Evolutionary conservation across 2,329 filamentous ascomycete genomes (phyloP).

Genomic region (Fusarium tjaetaba): DNA sequence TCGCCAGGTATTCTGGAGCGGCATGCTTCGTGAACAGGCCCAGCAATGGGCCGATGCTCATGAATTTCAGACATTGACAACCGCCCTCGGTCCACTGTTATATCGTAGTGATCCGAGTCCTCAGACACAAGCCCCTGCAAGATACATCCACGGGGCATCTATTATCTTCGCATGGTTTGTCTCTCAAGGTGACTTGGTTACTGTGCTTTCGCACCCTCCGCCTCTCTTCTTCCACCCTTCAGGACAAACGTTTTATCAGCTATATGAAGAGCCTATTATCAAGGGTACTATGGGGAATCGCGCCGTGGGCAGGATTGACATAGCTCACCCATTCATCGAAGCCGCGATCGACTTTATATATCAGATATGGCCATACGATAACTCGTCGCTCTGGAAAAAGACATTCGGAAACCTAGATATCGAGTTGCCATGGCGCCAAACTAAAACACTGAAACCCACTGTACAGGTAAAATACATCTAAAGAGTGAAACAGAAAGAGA

Average conservation of each 20-base stretch:
- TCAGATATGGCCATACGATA: constrained; percentile 36
- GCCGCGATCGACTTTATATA: neutral
- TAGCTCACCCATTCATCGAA: constrained; percentile 1
- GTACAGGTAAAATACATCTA: too few species aligned
- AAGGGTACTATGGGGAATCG: constrained; percentile 10
- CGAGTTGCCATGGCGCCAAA: too few species aligned
- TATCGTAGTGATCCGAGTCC: neutral
- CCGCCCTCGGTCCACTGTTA: constrained; percentile 26
- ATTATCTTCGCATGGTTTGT: constrained; percentile 29
- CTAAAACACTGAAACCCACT: too few species aligned
- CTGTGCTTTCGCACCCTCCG: constrained; percentile 24
- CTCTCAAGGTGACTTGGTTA: constrained; percentile 15
- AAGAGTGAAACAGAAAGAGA: too few species aligned
- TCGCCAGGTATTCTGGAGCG: constrained; percentile 33
- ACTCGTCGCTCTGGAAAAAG: too few species aligned
- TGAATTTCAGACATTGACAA: constrained; percentile 26
- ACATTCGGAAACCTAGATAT: too few species aligned
- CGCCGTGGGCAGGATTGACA: constrained; percentile 2
- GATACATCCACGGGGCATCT: constrained; percentile 36
- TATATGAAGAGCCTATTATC: constrained; percentile 30
- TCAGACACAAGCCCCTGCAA: neutral
- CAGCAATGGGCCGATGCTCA: constrained; percentile 30
- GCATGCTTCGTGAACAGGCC: constrained; percentile 12
- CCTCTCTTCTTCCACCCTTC: constrained; percentile 27
- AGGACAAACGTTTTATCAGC: constrained; percentile 19